A percentile compares a stretch with the other conserved stretches of the same genome.
phyloP scores from a whole-genome alignment of 1,284 basidiomycete species.

The Moesziomyces sp. region DNA sequence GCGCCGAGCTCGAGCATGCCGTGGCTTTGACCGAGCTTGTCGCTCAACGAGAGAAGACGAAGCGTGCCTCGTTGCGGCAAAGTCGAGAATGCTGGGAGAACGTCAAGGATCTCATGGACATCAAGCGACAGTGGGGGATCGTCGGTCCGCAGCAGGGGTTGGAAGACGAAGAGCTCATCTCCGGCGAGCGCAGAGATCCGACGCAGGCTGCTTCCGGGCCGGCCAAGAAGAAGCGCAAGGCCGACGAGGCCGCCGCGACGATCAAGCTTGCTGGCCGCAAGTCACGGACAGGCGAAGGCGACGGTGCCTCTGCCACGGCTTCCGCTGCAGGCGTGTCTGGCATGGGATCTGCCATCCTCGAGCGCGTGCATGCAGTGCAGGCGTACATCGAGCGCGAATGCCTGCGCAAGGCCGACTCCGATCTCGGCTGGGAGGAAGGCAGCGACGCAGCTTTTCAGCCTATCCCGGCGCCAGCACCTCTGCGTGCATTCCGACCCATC shows the following conservation, averaged over 20 bases:
- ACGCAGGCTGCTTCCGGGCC: conserved; percentile 36
- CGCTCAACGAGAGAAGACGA: conserved; percentile 64
- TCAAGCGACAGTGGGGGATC: conserved; percentile 63
- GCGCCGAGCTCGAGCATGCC: conserved; percentile 61
- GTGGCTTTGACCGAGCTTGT: conserved; percentile 52
- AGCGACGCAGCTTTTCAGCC: conserved; percentile 65
- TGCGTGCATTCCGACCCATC: conserved; percentile 63
- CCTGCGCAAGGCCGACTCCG: conserved; percentile 53
- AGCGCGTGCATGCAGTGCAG: conserved; percentile 62
- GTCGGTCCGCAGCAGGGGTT: conserved; percentile 50
- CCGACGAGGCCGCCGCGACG: conserved; percentile 53
- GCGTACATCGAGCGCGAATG: conserved; percentile 65
- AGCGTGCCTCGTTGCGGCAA: conserved; percentile 51
- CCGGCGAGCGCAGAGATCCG: conserved; percentile 54
- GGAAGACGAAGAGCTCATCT: conserved; percentile 65
- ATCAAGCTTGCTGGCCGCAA: conserved; percentile 56
- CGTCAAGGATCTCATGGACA: conserved; percentile 54
- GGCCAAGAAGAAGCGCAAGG: conserved; percentile 62
- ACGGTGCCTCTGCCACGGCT: conserved; percentile 22
- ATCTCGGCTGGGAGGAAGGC: conserved; percentile 64
- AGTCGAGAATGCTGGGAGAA: conserved; percentile 58
- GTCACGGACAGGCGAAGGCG: conserved; percentile 41
- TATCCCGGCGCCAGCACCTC: conserved; percentile 46
- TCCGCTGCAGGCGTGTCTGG: conserved; percentile 66
- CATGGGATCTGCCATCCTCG: conserved; percentile 70